Percentiles rank a stretch among this genome's conserved stretches.
Conservation (phyloP, 805 yeast species). For the Yarrowia porcina region DNA sequence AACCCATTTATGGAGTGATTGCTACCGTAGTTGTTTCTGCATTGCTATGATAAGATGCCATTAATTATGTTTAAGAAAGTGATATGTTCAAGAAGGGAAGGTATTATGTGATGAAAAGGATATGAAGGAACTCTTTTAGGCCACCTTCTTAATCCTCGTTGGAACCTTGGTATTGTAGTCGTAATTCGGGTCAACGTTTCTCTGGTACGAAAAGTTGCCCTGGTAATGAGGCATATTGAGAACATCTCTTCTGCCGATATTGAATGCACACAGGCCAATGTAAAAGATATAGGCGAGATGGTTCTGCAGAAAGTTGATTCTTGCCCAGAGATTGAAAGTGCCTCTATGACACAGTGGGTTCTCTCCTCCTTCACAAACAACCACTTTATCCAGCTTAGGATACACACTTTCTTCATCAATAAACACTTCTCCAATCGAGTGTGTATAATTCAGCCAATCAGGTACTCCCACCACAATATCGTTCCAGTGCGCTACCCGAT, state of each 20-base stretch:
- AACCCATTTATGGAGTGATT: no score
- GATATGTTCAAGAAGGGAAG: neutral
- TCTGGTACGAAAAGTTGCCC: conserved; percentile 5
- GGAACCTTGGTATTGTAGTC: neutral
- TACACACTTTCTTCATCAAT: neutral
- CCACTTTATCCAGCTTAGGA: neutral
- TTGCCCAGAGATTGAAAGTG: neutral
- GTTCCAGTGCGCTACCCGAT: conserved; percentile 9
- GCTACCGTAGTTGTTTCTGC: neutral
- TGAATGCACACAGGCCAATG: conserved; percentile 9
- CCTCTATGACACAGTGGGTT: conserved; percentile 25
- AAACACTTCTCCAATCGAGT: conserved; percentile 1
- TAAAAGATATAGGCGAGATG: conserved; percentile 17
- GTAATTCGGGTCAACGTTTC: neutral
- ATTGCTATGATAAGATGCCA: neutral
- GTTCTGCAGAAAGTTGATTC: conserved; percentile 18
- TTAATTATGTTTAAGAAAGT: neutral
- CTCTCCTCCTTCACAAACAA: conserved; percentile 21
- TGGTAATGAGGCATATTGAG: neutral
- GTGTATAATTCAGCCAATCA: conserved; percentile 11
- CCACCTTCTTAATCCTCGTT: neutral
- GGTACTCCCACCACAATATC: conserved; percentile 5
- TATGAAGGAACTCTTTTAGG: neutral
- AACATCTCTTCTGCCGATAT: neutral
- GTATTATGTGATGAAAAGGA: neutral